Percentiles rank a stretch among this genome's conserved stretches.
Evolutionary conservation across 2,329 filamentous ascomycete genomes (phyloP).

Genomic region (Alternaria burnsii): DNA sequence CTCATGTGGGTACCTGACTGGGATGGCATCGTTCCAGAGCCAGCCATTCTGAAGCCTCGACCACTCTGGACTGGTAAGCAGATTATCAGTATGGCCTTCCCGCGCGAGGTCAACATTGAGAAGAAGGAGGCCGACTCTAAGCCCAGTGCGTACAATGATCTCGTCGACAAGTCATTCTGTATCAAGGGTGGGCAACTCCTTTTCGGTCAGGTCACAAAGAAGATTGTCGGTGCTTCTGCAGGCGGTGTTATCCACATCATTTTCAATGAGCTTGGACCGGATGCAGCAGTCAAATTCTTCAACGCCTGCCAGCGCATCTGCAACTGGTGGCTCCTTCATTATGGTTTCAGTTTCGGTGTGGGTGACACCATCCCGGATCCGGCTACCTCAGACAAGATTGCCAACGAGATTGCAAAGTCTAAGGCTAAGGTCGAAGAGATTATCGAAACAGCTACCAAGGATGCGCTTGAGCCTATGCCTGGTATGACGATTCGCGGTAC

Average conservation of each 20-base stretch:
- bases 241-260: constrained; percentile 95
- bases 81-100: constrained; percentile 91
- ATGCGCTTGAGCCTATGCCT: constrained; percentile 88
- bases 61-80: constrained; percentile 99
- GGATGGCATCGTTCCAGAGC: constrained; percentile 92
- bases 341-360: constrained; percentile 97
- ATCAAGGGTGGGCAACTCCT: constrained; percentile 89
- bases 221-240: constrained; percentile 86
- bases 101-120: constrained; percentile 78
- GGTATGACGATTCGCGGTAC: constrained; percentile 99
- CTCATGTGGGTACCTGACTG: constrained; percentile 98
- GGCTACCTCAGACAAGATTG: constrained; percentile 82
- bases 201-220: constrained; percentile 91
- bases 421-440: constrained; percentile 82
- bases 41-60: constrained; percentile 90
- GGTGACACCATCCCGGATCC: constrained; percentile 96
- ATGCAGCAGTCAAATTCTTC: constrained; percentile 91
- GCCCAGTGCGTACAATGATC: constrained; percentile 64
- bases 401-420: constrained; percentile 79
- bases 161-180: constrained; percentile 77
- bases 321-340: constrained; percentile 96
- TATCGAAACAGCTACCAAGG: constrained; percentile 80
- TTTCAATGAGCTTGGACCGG: constrained; percentile 91
- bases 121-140: constrained; percentile 68
- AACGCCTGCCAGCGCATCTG: constrained; percentile 94